These are phyloP conservation scores for Juglanconis juglandina DNA, from an alignment of 2,329 filamentous ascomycete species.

Conservation along the genomic window DNA sequence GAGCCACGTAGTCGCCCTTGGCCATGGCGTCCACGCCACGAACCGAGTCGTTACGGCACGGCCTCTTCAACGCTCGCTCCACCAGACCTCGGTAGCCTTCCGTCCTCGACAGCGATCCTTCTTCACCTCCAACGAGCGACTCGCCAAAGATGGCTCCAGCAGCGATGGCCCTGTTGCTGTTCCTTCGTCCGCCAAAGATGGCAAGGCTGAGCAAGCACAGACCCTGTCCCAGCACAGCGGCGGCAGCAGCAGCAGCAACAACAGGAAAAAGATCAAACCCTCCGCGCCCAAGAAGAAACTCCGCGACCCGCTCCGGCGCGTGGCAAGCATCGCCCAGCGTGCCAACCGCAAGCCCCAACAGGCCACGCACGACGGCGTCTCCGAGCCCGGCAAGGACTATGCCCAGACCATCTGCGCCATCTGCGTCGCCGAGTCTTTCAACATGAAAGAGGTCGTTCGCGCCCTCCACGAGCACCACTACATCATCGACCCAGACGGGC, in stretches of 20 bases:
- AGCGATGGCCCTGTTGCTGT: slow-evolving; percentile 1
- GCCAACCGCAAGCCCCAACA: slow-evolving; percentile 35
- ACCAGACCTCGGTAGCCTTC: slow-evolving; percentile 40
- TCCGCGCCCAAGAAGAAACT: slow-evolving; percentile 60
- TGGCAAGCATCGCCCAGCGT: slow-evolving; percentile 80
- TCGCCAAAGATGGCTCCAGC: slow-evolving; percentile 37
- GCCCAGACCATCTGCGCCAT: slow-evolving; percentile 54
- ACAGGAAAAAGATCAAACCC: not conserved
- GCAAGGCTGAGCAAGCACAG: not conserved
- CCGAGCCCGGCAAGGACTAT: slow-evolving; percentile 28
- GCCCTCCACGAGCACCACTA: slow-evolving; percentile 59
- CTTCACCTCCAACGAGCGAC: slow-evolving; percentile 62
- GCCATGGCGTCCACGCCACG: slow-evolving; percentile 25
- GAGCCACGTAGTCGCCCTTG: slow-evolving; percentile 13
- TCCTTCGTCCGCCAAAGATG: not conserved
- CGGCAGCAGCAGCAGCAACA: not conserved
- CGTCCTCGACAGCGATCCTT: slow-evolving; percentile 58
- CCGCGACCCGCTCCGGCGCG: slow-evolving; percentile 75
- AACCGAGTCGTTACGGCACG: slow-evolving; percentile 22
- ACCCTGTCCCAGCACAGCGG: slow-evolving; percentile 16
- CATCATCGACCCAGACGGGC: slow-evolving; percentile 58
- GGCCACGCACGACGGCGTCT: slow-evolving; percentile 34
- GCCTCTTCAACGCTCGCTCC: slow-evolving; percentile 33
- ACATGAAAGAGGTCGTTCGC: slow-evolving; percentile 58
- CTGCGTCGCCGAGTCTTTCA: slow-evolving; percentile 61